phyloP scores from a whole-genome alignment of 306 rosid genomes.

The Fragaria nilgerrensis region DNA sequence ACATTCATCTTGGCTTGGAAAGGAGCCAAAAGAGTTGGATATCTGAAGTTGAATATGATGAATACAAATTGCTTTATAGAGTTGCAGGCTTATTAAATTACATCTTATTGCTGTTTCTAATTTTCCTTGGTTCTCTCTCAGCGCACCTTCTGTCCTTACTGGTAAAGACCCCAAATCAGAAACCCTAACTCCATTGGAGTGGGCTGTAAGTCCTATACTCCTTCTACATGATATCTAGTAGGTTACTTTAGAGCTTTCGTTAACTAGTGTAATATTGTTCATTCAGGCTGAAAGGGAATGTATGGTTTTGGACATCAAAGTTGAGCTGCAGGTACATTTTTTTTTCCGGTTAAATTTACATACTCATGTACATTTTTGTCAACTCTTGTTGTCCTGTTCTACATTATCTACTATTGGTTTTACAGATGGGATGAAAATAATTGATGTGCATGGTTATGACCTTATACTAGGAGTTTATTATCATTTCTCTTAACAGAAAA shows the following conservation, averaged over 20 bases:
- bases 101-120: conserved; percentile 26
- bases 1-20: neutral
- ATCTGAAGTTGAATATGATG: neutral
- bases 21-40: neutral
- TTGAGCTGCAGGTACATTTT: conserved; percentile 82
- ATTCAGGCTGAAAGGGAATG: conserved; percentile 94
- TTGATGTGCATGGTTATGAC: neutral
- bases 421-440: neutral
- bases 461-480: neutral
- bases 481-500: neutral
- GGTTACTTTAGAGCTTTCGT: conserved; percentile 10
- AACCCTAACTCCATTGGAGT: conserved; percentile 92
- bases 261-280: conserved; percentile 23
- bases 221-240: conserved; percentile 14
- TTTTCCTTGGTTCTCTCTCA: conserved; percentile 27
- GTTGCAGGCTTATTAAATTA: conserved; percentile 21
- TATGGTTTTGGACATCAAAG: conserved; percentile 97
- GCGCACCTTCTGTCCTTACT: conserved; percentile 51
- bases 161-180: conserved; percentile 73
- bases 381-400: neutral
- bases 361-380: neutral
- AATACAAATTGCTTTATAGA: neutral
- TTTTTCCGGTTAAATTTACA: neutral
- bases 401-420: conserved; percentile 1
- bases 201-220: conserved; percentile 68